A percentile compares a stretch with the other conserved stretches of the same genome.
These are phyloP conservation scores for Pichia scutulata DNA, from an alignment of 805 yeast genomes.

Conservation along the genomic window DNA sequence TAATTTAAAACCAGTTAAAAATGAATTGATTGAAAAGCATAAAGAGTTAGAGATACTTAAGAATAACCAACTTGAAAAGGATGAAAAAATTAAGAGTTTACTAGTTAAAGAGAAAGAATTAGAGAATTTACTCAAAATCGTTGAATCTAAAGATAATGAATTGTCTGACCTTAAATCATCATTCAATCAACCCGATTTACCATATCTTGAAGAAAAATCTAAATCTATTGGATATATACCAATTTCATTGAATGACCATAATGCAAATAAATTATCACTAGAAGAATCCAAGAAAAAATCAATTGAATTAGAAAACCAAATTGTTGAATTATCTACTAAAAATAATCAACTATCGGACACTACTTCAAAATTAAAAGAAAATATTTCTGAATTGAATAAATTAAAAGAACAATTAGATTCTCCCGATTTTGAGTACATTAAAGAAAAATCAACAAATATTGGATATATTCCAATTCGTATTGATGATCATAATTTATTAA, in stretches of 20 bases:
- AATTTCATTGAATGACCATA: constrained; percentile 11
- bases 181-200: constrained; percentile 15
- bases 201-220: constrained; percentile 18
- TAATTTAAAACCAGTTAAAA: constrained; percentile 1
- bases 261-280: not conserved
- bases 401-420: not conserved
- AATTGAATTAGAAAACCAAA: not conserved
- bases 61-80: not conserved
- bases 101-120: constrained; percentile 1
- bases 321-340: not conserved
- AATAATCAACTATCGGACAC: constrained; percentile 3
- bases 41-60: constrained; percentile 4
- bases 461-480: constrained; percentile 11
- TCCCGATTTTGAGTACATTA: constrained; percentile 20
- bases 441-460: constrained; percentile 10
- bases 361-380: not conserved
- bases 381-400: not conserved
- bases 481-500: constrained; percentile 11
- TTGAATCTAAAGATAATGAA: constrained; percentile 3
- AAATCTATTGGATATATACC: constrained; percentile 12
- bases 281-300: not conserved
- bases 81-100: not conserved
- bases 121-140: not conserved
- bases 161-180: not conserved
- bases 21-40: constrained; percentile 6